Base-by-base conservation (phyloP, 164 flowering plant species). In the Chimonanthus praecox region DNA sequence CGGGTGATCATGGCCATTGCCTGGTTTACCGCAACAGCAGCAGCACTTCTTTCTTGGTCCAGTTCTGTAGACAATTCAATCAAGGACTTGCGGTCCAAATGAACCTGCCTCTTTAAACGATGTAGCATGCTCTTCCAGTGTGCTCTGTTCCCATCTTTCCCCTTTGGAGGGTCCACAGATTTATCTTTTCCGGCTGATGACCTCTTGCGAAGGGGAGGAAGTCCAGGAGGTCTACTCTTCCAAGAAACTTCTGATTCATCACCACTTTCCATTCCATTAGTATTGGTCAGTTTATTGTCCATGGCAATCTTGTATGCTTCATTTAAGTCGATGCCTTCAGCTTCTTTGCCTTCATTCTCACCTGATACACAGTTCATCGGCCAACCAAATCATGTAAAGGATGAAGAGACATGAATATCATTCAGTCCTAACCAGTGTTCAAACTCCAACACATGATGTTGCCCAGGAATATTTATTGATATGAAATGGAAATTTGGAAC, bases 1-100 rank as follows among this genome's bases (percentile, higher is more conserved):
- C 90, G 72, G 0, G 94, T 91, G 69, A 94, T 92, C 98, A 94
- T 94, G 33, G 97, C 94, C 97, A 90, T 90, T n/a, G 97, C 91
- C 71, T 92, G 85, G 79, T 90, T 89, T 48, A 89, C 92, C 10
- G 98, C 92, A 18, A 89, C 81, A 4, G 90, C 92, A 44, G 97
- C 82, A 64, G 98, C 97, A 72, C 76, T 94, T 75, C 98, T 83
- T 78, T 94, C 98, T 80, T 90, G 92, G 70, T 94, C 97, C 33
- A 94, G 77, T 67, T 94, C 98, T 82, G 81, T 82, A 82, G 86
- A 84, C 73, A 92, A 73, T 33, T 78, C 88, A 10, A 82, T 83
- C 33, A 89, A 76, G 47, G 94, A 84, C 74, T 81, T 85, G 43
- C 82, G 83, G 62, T 89, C 92, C 62, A 85, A 46, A 20, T 84